These are phyloP conservation scores for Penstemon newberryi DNA, from an alignment of 257 asterid species.

Conservation along the genomic window DNA sequence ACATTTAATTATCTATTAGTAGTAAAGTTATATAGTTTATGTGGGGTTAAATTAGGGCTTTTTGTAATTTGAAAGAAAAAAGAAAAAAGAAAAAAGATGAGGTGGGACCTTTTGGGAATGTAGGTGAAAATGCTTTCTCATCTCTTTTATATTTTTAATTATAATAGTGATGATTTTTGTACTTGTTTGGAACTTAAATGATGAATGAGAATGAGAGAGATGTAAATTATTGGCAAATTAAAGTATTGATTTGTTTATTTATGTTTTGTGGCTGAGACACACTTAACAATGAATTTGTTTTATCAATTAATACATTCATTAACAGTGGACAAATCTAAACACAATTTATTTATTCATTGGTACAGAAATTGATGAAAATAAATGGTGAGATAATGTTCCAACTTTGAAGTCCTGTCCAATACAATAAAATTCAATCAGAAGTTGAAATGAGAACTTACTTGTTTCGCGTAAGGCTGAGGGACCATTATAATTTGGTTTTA, in stretches of 20 bases:
- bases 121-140: not conserved
- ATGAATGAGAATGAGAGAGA: conserved; percentile 13
- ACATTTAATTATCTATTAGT: conserved; percentile 20
- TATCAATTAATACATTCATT: too few species aligned
- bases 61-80: not conserved
- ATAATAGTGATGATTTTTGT: not conserved
- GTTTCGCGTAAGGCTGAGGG: not conserved
- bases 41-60: not conserved
- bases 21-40: conserved; percentile 1
- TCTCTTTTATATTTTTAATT: not conserved
- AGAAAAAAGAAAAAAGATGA: not conserved
- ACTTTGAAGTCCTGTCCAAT: too few species aligned
- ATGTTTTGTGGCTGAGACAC: not conserved
- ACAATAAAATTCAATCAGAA: not conserved
- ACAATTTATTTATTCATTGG: not conserved
- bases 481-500: not conserved
- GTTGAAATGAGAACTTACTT: not conserved
- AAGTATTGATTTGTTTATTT: not conserved
- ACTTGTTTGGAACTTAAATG: conserved; percentile 16
- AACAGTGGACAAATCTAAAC: not conserved
- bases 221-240: conserved; percentile 20
- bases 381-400: too few species aligned
- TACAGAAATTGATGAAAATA: not conserved
- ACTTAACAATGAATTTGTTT: not conserved
- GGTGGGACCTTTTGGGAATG: conserved; percentile 15